A percentile compares a stretch with the other conserved stretches of the same genome.
phyloP scores from a whole-genome alignment of 2,329 filamentous ascomycete genomes.

The Scedosporium apiospermum region DNA sequence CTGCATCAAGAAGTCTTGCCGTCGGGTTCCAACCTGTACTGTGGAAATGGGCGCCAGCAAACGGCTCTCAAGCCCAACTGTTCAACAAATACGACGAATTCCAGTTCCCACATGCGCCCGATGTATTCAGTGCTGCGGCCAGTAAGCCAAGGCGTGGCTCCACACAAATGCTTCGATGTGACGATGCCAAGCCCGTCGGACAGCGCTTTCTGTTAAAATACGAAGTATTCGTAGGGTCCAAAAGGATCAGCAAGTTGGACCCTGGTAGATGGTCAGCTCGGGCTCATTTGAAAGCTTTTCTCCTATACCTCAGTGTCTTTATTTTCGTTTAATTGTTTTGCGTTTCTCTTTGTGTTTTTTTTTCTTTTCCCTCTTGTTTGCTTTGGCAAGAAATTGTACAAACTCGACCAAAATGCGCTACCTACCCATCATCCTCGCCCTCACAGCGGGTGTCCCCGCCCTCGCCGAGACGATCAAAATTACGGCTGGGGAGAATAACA shows the following conservation, averaged over 20 bases:
- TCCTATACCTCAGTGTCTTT: too few relatives aligned
- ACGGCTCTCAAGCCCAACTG: neutral
- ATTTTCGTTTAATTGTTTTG: neutral
- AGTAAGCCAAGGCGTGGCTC: neutral
- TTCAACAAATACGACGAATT: neutral
- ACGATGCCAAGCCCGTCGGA: neutral
- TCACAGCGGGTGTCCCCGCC: slow-evolving; percentile 8
- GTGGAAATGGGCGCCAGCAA: neutral
- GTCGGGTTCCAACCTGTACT: too few relatives aligned
- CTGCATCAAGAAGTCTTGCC: too few relatives aligned
- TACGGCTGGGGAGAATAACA: slow-evolving; percentile 29
- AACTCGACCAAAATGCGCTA: neutral
- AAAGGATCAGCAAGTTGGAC: too few relatives aligned
- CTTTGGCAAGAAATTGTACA: too few relatives aligned
- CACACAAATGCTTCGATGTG: neutral
- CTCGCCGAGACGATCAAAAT: slow-evolving; percentile 20
- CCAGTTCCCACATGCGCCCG: neutral
- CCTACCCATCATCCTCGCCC: slow-evolving; percentile 1
- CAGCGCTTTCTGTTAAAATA: too few relatives aligned
- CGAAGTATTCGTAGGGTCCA: too few relatives aligned
- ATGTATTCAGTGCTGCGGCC: neutral
- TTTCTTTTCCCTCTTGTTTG: neutral
- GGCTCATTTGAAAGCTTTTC: too few relatives aligned
- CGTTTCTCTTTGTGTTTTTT: neutral
- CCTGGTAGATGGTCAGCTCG: too few relatives aligned